Conservation (phyloP, 495 filamentous ascomycete species). For the Penicillium atrosanguineum region DNA sequence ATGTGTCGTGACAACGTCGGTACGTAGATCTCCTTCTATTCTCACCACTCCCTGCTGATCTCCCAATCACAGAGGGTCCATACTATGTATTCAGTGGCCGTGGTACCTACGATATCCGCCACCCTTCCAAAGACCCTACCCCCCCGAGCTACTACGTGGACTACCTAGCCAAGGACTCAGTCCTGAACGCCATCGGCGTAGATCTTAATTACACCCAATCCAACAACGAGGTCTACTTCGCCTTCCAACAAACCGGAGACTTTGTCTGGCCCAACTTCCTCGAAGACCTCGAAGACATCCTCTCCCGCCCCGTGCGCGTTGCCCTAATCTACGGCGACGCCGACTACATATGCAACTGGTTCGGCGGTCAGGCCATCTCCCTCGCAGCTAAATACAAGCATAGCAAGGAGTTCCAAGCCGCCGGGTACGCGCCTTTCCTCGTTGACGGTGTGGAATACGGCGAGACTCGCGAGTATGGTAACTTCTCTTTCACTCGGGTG, state of each 20-base stretch:
- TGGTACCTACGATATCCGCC: constrained; percentile 63
- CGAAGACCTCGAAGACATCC: constrained; percentile 51
- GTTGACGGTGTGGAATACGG: constrained; percentile 42
- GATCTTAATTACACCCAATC: constrained; percentile 63
- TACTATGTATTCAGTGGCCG: constrained; percentile 37
- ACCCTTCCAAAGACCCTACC: constrained; percentile 53
- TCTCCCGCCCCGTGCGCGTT: constrained; percentile 57
- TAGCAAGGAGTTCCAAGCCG: constrained; percentile 36
- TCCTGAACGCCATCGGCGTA: constrained; percentile 61
- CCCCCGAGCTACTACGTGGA: constrained; percentile 57
- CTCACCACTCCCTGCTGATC: constrained; percentile 30
- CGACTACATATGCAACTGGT: constrained; percentile 57
- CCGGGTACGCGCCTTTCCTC: constrained; percentile 48
- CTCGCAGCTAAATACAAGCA: constrained; percentile 39
- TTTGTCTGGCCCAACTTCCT: constrained; percentile 50
- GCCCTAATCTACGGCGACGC: constrained; percentile 65
- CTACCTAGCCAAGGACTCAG: constrained; percentile 57
- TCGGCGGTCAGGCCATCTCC: constrained; percentile 41
- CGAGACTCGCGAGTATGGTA: constrained; percentile 54
- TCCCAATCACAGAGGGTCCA: constrained; percentile 30
- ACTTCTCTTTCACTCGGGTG: constrained; percentile 56
- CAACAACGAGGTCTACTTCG: constrained; percentile 46
- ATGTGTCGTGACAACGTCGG: constrained; percentile 46
- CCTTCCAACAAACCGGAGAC: constrained; percentile 53
- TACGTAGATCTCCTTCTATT: constrained; percentile 23